These are phyloP conservation scores for Globisporangium spiculum DNA, from an alignment of 352 stramenopile genomes.

Conservation along the genomic window DNA sequence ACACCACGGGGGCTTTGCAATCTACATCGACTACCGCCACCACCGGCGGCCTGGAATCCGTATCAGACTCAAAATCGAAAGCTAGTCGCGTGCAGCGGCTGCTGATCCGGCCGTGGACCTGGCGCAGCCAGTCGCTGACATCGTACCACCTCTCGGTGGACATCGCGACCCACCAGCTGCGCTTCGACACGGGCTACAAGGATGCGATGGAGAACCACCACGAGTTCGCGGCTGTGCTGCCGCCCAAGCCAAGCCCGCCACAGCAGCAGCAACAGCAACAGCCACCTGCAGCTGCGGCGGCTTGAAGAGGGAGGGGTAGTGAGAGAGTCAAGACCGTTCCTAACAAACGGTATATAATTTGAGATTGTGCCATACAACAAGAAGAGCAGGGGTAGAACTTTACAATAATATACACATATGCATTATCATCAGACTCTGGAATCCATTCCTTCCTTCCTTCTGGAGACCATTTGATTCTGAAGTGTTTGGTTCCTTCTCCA, in stretches of 20 bases:
- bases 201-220: conserved; percentile 51
- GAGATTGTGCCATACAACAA: not conserved
- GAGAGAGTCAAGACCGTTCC: not conserved
- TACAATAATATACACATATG: not conserved
- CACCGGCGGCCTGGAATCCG: not conserved
- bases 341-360: not conserved
- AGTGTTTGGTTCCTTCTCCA: no score
- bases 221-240: conserved; percentile 44
- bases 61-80: not conserved
- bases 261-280: not conserved
- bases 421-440: not conserved
- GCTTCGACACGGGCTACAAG: conserved; percentile 60
- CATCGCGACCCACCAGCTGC: conserved; percentile 42
- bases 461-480: no score
- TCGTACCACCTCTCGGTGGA: conserved; percentile 63
- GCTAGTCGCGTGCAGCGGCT: conserved; percentile 25
- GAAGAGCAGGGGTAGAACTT: not conserved
- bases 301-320: no score
- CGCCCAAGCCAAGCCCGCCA: conserved; percentile 17
- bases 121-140: conserved; percentile 44
- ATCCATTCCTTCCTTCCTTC: no score
- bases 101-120: conserved; percentile 65
- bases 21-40: not conserved
- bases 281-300: not conserved
- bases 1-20: conserved; percentile 6